These are phyloP conservation scores for Heterobasidion annosum DNA, from an alignment of 1,284 basidiomycete genomes.

Conservation along the genomic window DNA sequence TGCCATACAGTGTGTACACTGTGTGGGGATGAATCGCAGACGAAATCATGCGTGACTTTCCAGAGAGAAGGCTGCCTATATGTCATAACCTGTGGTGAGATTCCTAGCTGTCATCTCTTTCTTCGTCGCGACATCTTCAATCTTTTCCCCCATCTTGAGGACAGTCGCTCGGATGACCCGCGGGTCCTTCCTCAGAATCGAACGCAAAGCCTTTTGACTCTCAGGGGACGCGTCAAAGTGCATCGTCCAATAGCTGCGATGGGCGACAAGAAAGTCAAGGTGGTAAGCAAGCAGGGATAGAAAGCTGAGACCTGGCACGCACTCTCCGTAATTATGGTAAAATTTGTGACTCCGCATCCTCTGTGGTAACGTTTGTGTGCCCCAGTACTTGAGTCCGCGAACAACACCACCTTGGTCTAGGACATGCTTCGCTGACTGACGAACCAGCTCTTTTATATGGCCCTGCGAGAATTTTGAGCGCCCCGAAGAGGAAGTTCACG, in stretches of 20 bases:
- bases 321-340: constrained; percentile 69
- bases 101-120: not conserved
- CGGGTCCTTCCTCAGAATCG: constrained; percentile 68
- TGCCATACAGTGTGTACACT: too few relatives aligned
- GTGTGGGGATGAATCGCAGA: too few relatives aligned
- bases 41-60: too few relatives aligned
- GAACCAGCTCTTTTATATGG: constrained; percentile 72
- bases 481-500: not conserved
- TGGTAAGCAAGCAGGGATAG: not conserved
- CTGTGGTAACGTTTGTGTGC: constrained; percentile 67
- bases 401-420: constrained; percentile 78
- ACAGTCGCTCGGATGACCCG: constrained; percentile 79
- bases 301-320: constrained; percentile 25
- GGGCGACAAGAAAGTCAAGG: not conserved
- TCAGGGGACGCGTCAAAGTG: constrained; percentile 81
- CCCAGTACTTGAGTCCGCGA: constrained; percentile 69
- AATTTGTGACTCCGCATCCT: constrained; percentile 66
- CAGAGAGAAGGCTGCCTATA: not conserved
- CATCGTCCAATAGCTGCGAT: constrained; percentile 77
- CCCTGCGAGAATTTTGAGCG: constrained; percentile 30
- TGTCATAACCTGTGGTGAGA: constrained; percentile 1
- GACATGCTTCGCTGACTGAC: constrained; percentile 64
- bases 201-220: constrained; percentile 54
- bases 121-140: constrained; percentile 38
- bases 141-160: constrained; percentile 69